Base-by-base conservation (phyloP, 192 early-diverging fungal species). In the Haplosporangium gracile region DNA sequence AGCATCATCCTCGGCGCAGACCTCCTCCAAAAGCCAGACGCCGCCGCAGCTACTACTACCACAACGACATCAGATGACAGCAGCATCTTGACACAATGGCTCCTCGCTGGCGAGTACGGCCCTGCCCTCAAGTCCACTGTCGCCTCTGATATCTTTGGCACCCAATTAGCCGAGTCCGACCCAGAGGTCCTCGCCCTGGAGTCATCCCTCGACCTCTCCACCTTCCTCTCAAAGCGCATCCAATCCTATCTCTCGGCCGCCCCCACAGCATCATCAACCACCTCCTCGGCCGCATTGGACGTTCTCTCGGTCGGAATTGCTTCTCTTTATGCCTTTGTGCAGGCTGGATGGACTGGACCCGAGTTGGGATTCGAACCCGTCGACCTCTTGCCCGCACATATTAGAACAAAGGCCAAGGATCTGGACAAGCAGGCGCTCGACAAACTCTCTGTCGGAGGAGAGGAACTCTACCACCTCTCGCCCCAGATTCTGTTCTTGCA, bases 321-420 rank as follows among this genome's bases (percentile, higher is more conserved):
- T 2, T 91, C 91, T 43, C 89, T 99, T n/a, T 93, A 94, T 40
- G 89, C 92, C 26, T 99, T 99, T 90, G 79, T 97, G 26, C 97
- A 99, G 89, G 89, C 91, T 43, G 93, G 92, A 74, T 98, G 96
- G 96, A 99, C 98, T 1, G 98, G 98, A 7, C 98, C 98, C 10
- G 80, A 89, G 9, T 63, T 98, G 16, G 84, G 87, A 15, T 84
- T 95, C 11, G 92, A 95, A 74, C 83, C 93, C 0, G 84, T 88
- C 22, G 80, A 90, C 15, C 63, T 97, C 16, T 79, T 99, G 15
- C 94, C 94, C 15, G 89, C 81, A 77, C 72, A 68, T 32, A 70
- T 92, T 70, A 74, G 88, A 72, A 7, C 80, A 34, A 80, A 81
- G 36, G 73, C 76, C 45, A 47, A 39, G 34, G 82, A 88, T 78